These are phyloP conservation scores for Colletotrichum tropicale DNA, from an alignment of 2,329 filamentous ascomycete species.

Conservation along the genomic window DNA sequence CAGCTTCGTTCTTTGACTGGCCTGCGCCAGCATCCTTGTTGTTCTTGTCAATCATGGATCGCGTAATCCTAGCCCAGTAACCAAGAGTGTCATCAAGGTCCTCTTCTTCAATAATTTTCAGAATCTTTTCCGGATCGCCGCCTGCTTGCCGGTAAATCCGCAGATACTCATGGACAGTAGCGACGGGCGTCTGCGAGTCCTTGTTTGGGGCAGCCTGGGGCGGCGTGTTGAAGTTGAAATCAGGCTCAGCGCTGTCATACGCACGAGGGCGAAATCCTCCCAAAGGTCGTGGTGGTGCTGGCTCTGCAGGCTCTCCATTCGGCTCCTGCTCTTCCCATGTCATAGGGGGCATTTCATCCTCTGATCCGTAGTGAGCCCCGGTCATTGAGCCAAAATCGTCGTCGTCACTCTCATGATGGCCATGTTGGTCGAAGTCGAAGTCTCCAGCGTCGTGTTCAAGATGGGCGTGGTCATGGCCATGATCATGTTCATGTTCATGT, in stretches of 20 bases:
- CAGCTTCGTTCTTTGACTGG: not conserved
- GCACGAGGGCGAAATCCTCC: not conserved
- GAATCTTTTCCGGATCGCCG: slow-evolving; percentile 62
- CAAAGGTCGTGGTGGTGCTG: not conserved
- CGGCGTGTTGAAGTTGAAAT: slow-evolving; percentile 13
- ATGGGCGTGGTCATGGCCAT: slow-evolving; percentile 9
- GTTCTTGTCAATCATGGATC: slow-evolving; percentile 23
- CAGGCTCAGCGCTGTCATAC: not conserved
- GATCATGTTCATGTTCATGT: not conserved
- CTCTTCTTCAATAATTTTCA: slow-evolving; percentile 66
- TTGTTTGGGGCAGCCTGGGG: not conserved
- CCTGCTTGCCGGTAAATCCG: slow-evolving; percentile 64
- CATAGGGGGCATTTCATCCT: not conserved
- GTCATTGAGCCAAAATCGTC: not conserved
- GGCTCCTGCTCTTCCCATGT: slow-evolving; percentile 5
- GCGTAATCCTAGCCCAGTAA: slow-evolving; percentile 62
- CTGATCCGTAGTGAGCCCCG: not conserved
- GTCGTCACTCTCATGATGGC: not conserved
- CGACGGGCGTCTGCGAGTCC: slow-evolving; percentile 8
- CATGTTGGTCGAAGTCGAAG: not conserved
- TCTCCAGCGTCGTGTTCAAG: not conserved
- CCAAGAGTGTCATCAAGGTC: slow-evolving; percentile 61
- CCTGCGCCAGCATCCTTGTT: not conserved
- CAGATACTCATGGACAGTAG: slow-evolving; percentile 49
- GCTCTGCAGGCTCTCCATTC: not conserved